Evolutionary conservation across 176 grass and related monocot species (phyloP).

Genomic region (Carex pumila): DNA sequence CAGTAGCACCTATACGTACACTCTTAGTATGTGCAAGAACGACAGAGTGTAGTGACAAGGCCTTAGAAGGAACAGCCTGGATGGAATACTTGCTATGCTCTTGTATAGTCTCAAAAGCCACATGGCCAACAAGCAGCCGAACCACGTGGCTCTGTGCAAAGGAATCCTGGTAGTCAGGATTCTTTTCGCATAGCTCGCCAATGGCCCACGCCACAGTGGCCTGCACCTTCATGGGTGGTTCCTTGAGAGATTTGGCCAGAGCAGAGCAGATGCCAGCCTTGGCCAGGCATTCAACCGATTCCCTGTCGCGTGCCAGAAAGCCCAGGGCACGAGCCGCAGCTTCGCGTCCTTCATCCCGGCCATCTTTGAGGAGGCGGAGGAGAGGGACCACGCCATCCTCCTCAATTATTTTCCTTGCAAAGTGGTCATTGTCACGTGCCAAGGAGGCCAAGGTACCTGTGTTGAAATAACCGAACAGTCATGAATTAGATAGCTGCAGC

Average conservation of each 20-base stretch:
- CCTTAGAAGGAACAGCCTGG: conserved; percentile 23
- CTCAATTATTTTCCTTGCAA: conserved; percentile 72
- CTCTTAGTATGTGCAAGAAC: conserved; percentile 45
- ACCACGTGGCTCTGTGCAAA: conserved; percentile 71
- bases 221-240: conserved; percentile 81
- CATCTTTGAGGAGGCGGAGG: conserved; percentile 67
- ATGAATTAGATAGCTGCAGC: background rate
- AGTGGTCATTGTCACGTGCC: conserved; percentile 67
- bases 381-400: conserved; percentile 78
- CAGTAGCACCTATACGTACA: background rate
- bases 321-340: conserved; percentile 68
- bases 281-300: conserved; percentile 66
- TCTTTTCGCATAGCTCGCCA: conserved; percentile 61
- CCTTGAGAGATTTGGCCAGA: conserved; percentile 80
- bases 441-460: conserved; percentile 58
- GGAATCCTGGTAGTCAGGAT: conserved; percentile 69
- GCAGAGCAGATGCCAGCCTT: conserved; percentile 62
- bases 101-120: conserved; percentile 91
- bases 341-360: conserved; percentile 63
- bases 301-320: conserved; percentile 51
- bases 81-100: conserved; percentile 89
- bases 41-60: conserved; percentile 61
- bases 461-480: background rate
- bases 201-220: conserved; percentile 70
- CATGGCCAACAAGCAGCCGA: conserved; percentile 69